Evolutionary conservation across 2,329 filamentous ascomycete genomes (phyloP), one percentile per base, ranked within the genome.

Genomic region (Falciphora oryzae): DNA sequence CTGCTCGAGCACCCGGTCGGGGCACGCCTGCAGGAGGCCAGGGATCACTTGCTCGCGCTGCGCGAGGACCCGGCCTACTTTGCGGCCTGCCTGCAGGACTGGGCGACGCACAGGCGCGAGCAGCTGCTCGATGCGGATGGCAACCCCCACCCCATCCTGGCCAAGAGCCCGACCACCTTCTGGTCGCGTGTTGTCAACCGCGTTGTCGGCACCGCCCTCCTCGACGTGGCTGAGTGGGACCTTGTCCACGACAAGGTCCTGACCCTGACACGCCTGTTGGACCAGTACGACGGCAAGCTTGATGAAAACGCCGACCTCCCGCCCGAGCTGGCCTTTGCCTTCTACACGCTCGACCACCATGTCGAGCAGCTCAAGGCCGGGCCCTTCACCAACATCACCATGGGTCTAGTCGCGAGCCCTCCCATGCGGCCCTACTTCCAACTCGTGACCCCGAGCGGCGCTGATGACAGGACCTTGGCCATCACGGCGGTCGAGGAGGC

Each of bases 1-100:
- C 59, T 67, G 35, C 64, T 65, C 7, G 58, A 66, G 27, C 64
- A 66, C 25, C 50, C 61, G 1, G 62, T 68, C 14, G 53, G 66
- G 18, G 66, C 68, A 29, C 67, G 67, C 59, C 59, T 61, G 0
- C 31, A 38, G 18, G 64, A 65, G 53, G 65, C 67, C 22, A 65
- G 67, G 57, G 66, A 69, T 56, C 67, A 69, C 27, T 60, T 69
- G 1, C 63, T 63, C 61, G 67, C 67, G 5, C 61, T 69, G 59
- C 67, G 65, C 5, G 67, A 68, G 31, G 66, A 69, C 44, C 68
- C 67, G 4, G 65, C 57, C 5, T 69, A 68, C 65, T 65, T 69
- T 29, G 32, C 35, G 3, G 60, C 31, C 4, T 63, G 57, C 2
- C 57, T 67, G 22, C 38, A 28, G 29, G 65, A 64, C 14, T 68